A percentile compares a stretch with the other conserved stretches of the same genome.
Evolutionary conservation across 2,329 filamentous ascomycete species (phyloP).

Genomic region (Shiraia sp.): DNA sequence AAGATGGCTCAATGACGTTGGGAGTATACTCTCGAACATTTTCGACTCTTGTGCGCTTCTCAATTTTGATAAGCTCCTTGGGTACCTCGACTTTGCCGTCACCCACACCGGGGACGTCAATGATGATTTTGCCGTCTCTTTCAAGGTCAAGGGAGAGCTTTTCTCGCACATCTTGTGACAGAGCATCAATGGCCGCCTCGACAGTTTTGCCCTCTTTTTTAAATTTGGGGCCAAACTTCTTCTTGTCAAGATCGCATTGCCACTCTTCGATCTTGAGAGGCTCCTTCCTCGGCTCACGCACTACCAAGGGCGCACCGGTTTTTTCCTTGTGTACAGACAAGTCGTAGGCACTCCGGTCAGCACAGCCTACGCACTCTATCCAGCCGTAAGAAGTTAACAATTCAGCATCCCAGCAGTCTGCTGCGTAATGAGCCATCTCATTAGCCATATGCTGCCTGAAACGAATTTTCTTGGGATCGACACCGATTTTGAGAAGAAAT

Average conservation of each 20-base stretch:
- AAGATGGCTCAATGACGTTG: conserved; percentile 96
- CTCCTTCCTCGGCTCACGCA: conserved; percentile 78
- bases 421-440: conserved; percentile 91
- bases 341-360: conserved; percentile 94
- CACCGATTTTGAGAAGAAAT: conserved; percentile 85
- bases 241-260: conserved; percentile 86
- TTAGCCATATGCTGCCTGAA: conserved; percentile 97
- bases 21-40: conserved; percentile 89
- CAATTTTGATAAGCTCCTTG: conserved; percentile 79
- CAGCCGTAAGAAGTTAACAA: conserved; percentile 89
- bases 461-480: conserved; percentile 84
- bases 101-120: conserved; percentile 70
- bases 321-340: conserved; percentile 89
- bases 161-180: conserved; percentile 81
- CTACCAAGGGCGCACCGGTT: conserved; percentile 83
- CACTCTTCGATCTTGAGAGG: conserved; percentile 84
- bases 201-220: conserved; percentile 88
- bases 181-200: conserved; percentile 74
- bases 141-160: conserved; percentile 75
- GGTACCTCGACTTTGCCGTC: conserved; percentile 77
- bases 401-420: conserved; percentile 98
- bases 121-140: conserved; percentile 72
- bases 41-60: conserved; percentile 80
- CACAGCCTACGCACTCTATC: conserved; percentile 98
- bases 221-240: conserved; percentile 93